These are phyloP conservation scores for Microdochium nivale DNA, from an alignment of 2,329 filamentous ascomycete genomes.

Conservation along the genomic window DNA sequence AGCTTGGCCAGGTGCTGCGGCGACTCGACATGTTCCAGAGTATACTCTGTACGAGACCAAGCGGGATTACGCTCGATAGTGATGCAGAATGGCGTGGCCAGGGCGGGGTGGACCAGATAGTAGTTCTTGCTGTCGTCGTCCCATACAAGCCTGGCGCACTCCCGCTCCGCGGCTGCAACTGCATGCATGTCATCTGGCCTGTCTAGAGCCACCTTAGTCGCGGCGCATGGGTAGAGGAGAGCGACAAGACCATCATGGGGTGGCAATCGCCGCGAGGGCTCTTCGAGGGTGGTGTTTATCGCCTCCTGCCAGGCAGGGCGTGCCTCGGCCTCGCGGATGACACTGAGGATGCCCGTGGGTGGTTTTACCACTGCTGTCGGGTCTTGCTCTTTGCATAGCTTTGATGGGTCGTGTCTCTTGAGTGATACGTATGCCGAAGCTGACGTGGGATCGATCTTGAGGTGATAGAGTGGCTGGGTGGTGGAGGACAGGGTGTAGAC, in stretches of 20 bases:
- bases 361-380: slow-evolving; percentile 23
- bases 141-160: slow-evolving; percentile 66
- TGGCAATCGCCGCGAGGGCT: slow-evolving; percentile 39
- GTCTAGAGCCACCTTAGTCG: slow-evolving; percentile 54
- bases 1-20: slow-evolving; percentile 52
- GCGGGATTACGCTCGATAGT: slow-evolving; percentile 48
- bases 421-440: slow-evolving; percentile 53
- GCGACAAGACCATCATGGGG: slow-evolving; percentile 59
- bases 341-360: slow-evolving; percentile 18
- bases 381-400: slow-evolving; percentile 36
- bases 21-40: slow-evolving; percentile 55
- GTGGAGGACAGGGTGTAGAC: slow-evolving; percentile 58
- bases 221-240: slow-evolving; percentile 57
- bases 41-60: slow-evolving; percentile 55
- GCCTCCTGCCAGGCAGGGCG: slow-evolving; percentile 49
- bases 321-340: slow-evolving; percentile 22
- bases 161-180: slow-evolving; percentile 54
- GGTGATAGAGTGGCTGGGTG: slow-evolving; percentile 57
- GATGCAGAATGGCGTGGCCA: slow-evolving; percentile 55
- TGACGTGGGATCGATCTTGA: slow-evolving; percentile 56
- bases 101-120: slow-evolving; percentile 55
- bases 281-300: slow-evolving; percentile 49
- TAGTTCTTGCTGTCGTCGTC: slow-evolving; percentile 50
- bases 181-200: slow-evolving; percentile 49
- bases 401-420: slow-evolving; percentile 51